Conservation (phyloP, 2,329 filamentous ascomycete genomes). For the Venturia pyrina region DNA sequence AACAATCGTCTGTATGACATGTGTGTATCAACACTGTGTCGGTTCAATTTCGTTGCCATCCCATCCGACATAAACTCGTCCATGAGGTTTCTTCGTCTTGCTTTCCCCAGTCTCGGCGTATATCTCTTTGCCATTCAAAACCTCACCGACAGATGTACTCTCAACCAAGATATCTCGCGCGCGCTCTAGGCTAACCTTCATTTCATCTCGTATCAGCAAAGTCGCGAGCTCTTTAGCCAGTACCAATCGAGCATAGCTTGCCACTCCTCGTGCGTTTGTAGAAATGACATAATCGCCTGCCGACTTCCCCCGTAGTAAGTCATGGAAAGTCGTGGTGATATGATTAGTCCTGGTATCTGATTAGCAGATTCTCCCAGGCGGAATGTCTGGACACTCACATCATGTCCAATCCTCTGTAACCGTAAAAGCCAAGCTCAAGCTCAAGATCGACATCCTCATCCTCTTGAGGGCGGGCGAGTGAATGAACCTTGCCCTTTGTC, state of each 20-base stretch:
- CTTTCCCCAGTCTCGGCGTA: neutral
- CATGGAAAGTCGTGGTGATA: conserved; percentile 20
- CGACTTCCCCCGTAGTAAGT: conserved; percentile 19
- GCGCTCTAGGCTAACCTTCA: conserved; percentile 34
- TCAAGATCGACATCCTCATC: neutral
- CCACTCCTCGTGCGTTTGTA: conserved; percentile 16
- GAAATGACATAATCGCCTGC: conserved; percentile 23
- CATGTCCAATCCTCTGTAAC: conserved; percentile 57
- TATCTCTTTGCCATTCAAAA: conserved; percentile 40
- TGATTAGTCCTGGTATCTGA: neutral
- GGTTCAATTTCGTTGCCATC: neutral
- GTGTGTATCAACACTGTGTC: neutral
- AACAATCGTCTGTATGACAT: neutral
- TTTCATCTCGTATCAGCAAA: conserved; percentile 49
- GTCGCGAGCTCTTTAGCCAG: conserved; percentile 62
- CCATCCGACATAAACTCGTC: neutral
- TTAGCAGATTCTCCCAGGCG: conserved; percentile 3
- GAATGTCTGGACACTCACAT: conserved; percentile 43
- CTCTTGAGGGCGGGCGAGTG: neutral
- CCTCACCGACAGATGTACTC: conserved; percentile 56
- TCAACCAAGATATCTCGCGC: conserved; percentile 51
- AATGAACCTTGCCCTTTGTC: neutral
- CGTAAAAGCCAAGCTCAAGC: conserved; percentile 76
- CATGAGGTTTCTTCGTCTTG: neutral
- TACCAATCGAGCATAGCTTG: conserved; percentile 33